Percentiles rank a stretch among this genome's conserved stretches.
These are phyloP conservation scores for Botrytis hyacinthi DNA, from an alignment of 2,329 filamentous ascomycete species.

Conservation along the genomic window DNA sequence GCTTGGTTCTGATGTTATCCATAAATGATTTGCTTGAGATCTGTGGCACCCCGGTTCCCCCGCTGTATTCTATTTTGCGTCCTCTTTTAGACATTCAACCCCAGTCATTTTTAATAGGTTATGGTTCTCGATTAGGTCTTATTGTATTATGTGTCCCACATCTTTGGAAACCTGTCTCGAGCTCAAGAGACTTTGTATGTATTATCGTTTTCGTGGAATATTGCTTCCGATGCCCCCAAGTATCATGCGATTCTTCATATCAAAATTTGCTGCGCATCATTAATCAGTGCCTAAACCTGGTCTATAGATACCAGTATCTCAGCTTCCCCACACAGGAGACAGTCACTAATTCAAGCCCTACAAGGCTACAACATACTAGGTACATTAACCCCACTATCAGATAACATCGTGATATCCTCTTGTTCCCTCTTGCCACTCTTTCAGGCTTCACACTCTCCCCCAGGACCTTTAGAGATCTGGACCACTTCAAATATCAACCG, in stretches of 20 bases:
- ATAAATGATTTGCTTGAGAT: neutral
- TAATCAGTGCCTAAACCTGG: neutral
- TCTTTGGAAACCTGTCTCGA: neutral
- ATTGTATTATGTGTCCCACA: neutral
- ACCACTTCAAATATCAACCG: neutral
- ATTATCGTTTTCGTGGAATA: neutral
- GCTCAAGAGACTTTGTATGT: neutral
- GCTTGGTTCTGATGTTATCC: neutral
- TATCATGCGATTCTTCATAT: neutral
- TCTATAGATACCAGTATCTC: neutral
- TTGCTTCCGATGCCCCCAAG: neutral
- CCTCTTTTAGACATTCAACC: neutral
- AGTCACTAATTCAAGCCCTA: neutral
- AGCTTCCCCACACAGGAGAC: neutral
- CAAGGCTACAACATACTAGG: neutral
- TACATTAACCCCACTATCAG: neutral
- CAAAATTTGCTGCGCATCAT: neutral
- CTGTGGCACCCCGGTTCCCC: neutral
- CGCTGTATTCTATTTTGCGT: neutral
- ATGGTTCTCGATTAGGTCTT: neutral
- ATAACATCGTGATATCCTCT: neutral
- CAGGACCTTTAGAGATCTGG: neutral
- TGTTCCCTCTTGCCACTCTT: neutral
- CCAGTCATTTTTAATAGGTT: neutral
- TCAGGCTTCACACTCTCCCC: neutral